Evolutionary conservation across 768 basidiomycete genomes (phyloP).

Genomic region (Paxillus ammoniavirescens): DNA sequence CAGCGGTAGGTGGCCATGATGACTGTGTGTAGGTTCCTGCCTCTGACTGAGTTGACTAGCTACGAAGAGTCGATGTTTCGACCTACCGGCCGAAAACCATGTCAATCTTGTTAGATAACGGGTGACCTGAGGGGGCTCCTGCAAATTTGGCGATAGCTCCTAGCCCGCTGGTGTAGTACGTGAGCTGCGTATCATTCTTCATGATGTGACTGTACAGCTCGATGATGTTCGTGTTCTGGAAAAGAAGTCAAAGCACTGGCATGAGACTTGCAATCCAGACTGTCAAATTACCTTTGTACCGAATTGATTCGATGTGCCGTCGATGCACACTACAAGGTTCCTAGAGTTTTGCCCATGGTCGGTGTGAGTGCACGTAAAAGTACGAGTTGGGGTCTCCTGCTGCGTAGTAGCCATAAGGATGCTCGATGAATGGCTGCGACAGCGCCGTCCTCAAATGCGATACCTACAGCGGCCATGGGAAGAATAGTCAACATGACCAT

Average conservation of each 20-base stretch:
- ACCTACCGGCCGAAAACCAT: slow-evolving; percentile 38
- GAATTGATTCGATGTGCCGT: slow-evolving; percentile 41
- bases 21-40: slow-evolving; percentile 36
- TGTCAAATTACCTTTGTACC: slow-evolving; percentile 26
- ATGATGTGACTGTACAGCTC: slow-evolving; percentile 37
- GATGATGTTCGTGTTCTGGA: slow-evolving; percentile 42
- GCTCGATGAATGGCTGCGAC: not conserved
- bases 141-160: slow-evolving; percentile 32
- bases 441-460: not conserved
- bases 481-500: too few species aligned
- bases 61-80: not conserved
- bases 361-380: slow-evolving; percentile 5
- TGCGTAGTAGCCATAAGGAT: not conserved
- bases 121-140: slow-evolving; percentile 16
- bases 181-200: slow-evolving; percentile 34
- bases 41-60: not conserved
- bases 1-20: slow-evolving; percentile 39
- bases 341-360: slow-evolving; percentile 1
- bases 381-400: not conserved
- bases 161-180: slow-evolving; percentile 43
- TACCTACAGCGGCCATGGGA: not conserved
- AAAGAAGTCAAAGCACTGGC: not conserved
- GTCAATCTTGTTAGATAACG: slow-evolving; percentile 30
- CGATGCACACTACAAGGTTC: slow-evolving; percentile 35
- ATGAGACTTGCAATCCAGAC: not conserved